Percentiles rank a stretch among this genome's conserved stretches.
Evolutionary conservation across 345 rosid genomes (phyloP).

Genomic region (Dipteronia sinensis): DNA sequence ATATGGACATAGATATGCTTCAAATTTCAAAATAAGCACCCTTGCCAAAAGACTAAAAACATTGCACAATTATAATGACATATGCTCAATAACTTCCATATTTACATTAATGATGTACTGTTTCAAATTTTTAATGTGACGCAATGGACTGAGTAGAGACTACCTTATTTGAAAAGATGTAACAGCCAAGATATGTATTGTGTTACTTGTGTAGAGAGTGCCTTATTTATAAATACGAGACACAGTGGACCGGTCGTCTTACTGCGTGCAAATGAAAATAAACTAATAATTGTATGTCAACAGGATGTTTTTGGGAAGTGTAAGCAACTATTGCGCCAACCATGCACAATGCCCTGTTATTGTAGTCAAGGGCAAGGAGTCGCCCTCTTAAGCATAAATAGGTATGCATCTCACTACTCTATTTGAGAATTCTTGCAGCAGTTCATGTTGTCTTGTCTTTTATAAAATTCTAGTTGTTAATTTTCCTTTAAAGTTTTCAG

Average conservation of each 20-base stretch:
- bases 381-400: constrained; percentile 38
- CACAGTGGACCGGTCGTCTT: too few species aligned
- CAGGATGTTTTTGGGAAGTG: constrained; percentile 97
- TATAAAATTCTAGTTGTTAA: not conserved
- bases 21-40: not conserved
- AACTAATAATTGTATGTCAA: constrained; percentile 6
- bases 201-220: too few species aligned
- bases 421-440: constrained; percentile 6
- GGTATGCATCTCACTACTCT: constrained; percentile 23
- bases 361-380: constrained; percentile 58
- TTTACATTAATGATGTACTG: not conserved
- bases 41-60: not conserved
- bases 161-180: too few species aligned
- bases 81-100: not conserved
- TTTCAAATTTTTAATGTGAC: not conserved
- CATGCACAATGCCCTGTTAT: constrained; percentile 79
- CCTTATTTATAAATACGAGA: too few species aligned
- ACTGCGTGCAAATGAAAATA: too few species aligned
- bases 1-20: not conserved
- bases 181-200: too few species aligned
- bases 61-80: not conserved
- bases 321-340: constrained; percentile 89
- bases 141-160: not conserved
- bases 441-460: not conserved
- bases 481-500: not conserved